phyloP scores from a whole-genome alignment of 495 filamentous ascomycete genomes.

The Neurospora terricola region DNA sequence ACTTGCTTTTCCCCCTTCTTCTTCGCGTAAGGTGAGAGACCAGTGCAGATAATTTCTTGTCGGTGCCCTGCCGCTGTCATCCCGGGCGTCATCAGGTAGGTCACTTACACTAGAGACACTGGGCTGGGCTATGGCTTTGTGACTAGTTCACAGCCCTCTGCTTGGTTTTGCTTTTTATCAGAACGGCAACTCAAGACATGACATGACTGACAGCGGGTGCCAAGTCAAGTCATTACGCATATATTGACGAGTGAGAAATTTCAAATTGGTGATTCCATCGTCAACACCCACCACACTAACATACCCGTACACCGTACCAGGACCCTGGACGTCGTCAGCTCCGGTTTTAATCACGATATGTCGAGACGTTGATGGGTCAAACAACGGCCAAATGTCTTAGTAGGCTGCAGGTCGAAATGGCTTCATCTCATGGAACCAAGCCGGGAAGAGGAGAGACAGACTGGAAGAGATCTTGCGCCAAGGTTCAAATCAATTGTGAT shows the following conservation, averaged over 20 bases:
- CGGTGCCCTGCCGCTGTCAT: background rate
- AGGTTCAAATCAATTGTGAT: background rate
- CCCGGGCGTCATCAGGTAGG: background rate
- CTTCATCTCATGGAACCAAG: background rate
- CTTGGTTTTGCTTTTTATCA: background rate
- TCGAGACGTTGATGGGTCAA: background rate
- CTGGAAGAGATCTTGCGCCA: background rate
- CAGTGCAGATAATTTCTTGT: background rate
- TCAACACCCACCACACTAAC: background rate
- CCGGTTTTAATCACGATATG: background rate
- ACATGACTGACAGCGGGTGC: background rate
- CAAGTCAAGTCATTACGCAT: background rate
- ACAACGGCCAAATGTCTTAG: background rate
- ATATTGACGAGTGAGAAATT: background rate
- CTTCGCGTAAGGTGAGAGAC: background rate
- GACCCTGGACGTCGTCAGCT: background rate
- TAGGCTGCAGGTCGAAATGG: background rate
- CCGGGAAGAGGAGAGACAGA: background rate
- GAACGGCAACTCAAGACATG: background rate
- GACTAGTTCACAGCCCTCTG: background rate
- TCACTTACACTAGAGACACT: background rate
- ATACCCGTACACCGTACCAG: background rate
- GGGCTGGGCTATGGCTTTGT: background rate
- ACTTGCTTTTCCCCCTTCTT: background rate
- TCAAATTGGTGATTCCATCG: background rate